Evolutionary conservation across 768 basidiomycete species (phyloP).

Genomic region (Clavaria fumosa): DNA sequence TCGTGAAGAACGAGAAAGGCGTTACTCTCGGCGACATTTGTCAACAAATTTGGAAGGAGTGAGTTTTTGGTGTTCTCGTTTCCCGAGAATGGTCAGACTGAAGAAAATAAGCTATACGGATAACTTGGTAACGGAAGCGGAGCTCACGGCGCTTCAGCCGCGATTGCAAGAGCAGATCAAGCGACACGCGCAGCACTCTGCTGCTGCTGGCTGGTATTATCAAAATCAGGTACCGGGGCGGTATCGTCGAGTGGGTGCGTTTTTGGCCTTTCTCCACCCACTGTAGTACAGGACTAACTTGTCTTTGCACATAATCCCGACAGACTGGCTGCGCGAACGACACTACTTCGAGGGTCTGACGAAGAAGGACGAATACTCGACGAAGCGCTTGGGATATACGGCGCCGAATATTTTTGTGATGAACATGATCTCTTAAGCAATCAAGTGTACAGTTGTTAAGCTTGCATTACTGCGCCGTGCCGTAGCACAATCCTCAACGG

Average conservation of each 20-base stretch:
- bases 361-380: slow-evolving; percentile 44
- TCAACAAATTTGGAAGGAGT: slow-evolving; percentile 64
- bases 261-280: neutral
- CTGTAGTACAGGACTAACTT: too few species aligned
- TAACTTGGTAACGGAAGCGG: slow-evolving; percentile 46
- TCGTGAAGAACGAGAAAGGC: slow-evolving; percentile 52
- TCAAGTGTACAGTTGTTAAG: too few species aligned
- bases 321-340: slow-evolving; percentile 69
- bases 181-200: slow-evolving; percentile 34
- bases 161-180: slow-evolving; percentile 62
- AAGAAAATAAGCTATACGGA: slow-evolving; percentile 43
- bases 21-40: slow-evolving; percentile 72
- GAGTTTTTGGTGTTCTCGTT: slow-evolving; percentile 15
- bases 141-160: slow-evolving; percentile 42
- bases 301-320: neutral
- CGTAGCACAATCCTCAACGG: too few species aligned
- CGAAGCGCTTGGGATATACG: slow-evolving; percentile 50
- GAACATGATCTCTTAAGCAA: slow-evolving; percentile 33
- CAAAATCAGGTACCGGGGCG: slow-evolving; percentile 32
- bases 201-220: slow-evolving; percentile 26
- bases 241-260: slow-evolving; percentile 43
- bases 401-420: slow-evolving; percentile 73
- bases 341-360: slow-evolving; percentile 51
- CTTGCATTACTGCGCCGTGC: too few species aligned
- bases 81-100: neutral